Conservation (phyloP, 495 filamentous ascomycete genomes). For the Hyaloscypha bicolor region DNA sequence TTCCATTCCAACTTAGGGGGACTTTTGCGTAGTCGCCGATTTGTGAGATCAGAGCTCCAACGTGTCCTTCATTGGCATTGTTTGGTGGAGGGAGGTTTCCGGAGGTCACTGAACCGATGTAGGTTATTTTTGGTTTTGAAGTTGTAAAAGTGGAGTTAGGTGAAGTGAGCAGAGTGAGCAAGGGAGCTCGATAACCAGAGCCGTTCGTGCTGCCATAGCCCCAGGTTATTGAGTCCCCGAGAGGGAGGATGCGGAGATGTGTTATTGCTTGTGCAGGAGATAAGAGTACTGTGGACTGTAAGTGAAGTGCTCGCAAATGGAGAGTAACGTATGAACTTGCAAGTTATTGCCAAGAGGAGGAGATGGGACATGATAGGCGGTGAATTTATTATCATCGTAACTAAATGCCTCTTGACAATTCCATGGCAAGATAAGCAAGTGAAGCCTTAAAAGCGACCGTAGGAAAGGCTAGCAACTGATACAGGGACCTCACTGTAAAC, state of each 20-base stretch:
- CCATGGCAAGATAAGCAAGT: background rate
- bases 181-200: background rate
- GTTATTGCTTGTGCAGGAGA: background rate
- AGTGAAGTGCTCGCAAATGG: background rate
- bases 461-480: background rate
- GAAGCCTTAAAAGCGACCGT: background rate
- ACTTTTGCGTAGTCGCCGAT: background rate
- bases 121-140: background rate
- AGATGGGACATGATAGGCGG: background rate
- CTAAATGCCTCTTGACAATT: background rate
- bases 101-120: background rate
- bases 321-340: background rate
- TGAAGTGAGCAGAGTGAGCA: background rate
- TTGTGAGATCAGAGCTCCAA: background rate
- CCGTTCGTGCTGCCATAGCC: background rate
- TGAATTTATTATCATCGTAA: background rate
- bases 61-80: background rate
- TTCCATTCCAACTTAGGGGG: background rate
- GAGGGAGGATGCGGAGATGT: background rate
- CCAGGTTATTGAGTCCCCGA: background rate
- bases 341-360: background rate
- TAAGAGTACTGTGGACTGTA: background rate
- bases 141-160: background rate
- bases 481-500: background rate
- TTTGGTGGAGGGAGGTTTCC: background rate